Percentiles rank a stretch among this genome's conserved stretches.
These are phyloP conservation scores for Nicotiana knightiana DNA, from an alignment of 257 asterid species.

Conservation along the genomic window DNA sequence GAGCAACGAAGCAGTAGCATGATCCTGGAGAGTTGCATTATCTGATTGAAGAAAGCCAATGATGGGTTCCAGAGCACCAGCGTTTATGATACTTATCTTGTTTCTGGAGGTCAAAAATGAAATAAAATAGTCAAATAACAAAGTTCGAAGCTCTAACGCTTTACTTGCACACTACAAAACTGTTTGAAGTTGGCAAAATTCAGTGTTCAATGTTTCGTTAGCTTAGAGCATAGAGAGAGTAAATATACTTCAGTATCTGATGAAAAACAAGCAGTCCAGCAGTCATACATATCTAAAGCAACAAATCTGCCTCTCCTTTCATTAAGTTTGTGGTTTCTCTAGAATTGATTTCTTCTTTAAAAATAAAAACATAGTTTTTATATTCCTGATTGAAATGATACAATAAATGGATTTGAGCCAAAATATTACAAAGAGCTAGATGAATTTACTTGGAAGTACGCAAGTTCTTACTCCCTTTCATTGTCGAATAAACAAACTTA, in stretches of 20 bases:
- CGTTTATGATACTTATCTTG: slow-evolving; percentile 60
- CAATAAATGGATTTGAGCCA: too few relatives aligned
- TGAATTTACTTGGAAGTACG: neutral
- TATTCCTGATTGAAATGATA: too few relatives aligned
- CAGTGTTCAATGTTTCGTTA: neutral
- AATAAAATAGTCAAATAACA: neutral
- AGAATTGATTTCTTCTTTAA: too few relatives aligned
- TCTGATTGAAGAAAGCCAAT: slow-evolving; percentile 62
- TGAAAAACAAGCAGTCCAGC: neutral
- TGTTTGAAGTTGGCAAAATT: neutral
- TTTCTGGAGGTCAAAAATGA: slow-evolving; percentile 46
- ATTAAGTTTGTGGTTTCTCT: too few relatives aligned
- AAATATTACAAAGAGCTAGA: neutral
- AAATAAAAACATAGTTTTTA: too few relatives aligned
- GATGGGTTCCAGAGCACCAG: slow-evolving; percentile 81
- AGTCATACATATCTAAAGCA: neutral
- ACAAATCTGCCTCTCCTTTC: neutral
- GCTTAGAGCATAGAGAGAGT: neutral
- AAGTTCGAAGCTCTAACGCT: neutral
- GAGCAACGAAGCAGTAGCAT: slow-evolving; percentile 78
- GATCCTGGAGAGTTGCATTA: slow-evolving; percentile 53
- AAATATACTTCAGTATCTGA: neutral
- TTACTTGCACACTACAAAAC: neutral
- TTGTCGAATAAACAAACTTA: neutral
- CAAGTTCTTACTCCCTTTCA: neutral